Evolutionary conservation across 371 early-diverging fungal species (phyloP).

Genomic region (Mortierella sp.): DNA sequence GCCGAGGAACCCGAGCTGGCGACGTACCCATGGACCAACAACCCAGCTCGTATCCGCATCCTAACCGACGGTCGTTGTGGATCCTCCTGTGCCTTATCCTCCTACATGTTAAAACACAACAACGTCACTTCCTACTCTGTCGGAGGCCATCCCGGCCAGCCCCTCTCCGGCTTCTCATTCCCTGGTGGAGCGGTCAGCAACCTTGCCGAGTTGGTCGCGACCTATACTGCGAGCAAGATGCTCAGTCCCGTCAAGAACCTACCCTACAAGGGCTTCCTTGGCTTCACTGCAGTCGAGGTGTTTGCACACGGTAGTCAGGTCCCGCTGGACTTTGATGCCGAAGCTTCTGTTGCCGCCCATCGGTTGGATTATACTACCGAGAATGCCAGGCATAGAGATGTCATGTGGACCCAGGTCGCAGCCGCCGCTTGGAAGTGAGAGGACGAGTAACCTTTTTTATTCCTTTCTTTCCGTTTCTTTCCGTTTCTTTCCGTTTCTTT

Average conservation of each 20-base stretch:
- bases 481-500: no score
- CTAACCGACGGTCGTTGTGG: slow-evolving; percentile 47
- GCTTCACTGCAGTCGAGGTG: slow-evolving; percentile 18
- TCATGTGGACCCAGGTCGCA: slow-evolving; percentile 38
- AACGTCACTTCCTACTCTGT: slow-evolving; percentile 25
- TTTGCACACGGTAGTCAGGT: neutral
- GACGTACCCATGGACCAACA: slow-evolving; percentile 32
- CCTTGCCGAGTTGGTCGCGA: neutral
- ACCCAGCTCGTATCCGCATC: slow-evolving; percentile 29
- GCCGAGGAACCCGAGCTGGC: neutral
- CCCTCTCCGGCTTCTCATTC: slow-evolving; percentile 35
- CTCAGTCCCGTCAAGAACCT: slow-evolving; percentile 8
- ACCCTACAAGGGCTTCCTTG: slow-evolving; percentile 19
- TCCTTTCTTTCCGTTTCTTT: no score
- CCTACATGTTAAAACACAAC: slow-evolving; percentile 8
- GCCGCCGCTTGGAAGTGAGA: slow-evolving; percentile 20
- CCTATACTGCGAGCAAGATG: neutral
- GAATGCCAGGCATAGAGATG: slow-evolving; percentile 23
- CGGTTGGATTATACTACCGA: slow-evolving; percentile 22
- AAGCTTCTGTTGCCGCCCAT: neutral
- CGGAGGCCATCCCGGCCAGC: slow-evolving; percentile 14
- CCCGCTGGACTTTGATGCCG: slow-evolving; percentile 36
- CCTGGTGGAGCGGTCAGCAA: slow-evolving; percentile 27
- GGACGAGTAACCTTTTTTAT: neutral
- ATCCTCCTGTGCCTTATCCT: slow-evolving; percentile 33